Base-by-base conservation (phyloP, 2,329 filamentous ascomycete genomes). In the Ophiostoma novo-ulmi region DNA sequence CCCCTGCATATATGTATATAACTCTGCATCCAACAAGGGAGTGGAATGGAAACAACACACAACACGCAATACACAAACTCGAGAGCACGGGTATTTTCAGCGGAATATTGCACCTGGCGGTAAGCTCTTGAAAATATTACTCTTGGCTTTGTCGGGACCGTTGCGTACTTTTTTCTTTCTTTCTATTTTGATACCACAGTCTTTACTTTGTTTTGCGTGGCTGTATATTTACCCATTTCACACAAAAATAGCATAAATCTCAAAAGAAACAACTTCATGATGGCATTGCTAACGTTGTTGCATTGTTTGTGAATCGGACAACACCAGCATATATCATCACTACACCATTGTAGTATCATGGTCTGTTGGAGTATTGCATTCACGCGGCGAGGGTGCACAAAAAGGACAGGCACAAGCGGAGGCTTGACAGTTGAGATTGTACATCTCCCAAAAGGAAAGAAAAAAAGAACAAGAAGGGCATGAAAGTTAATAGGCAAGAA, bases 101-200 rank as follows among this genome's bases (percentile, higher is more conserved):
- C 52, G 22, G 52, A 22, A 26, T 58, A 58, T 58, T 26, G 52
- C 52, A 26, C 52, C n/a, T 10, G 52, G n/a, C n/a, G 52, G 52
- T 26, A 26, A 13, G n/a, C 11, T 64, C 52, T 22, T 22, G 6
- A 17, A 13, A 64, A 13, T 36, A n/a, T 64, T 38, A 5, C 35
- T 20, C 31, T 38, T 64, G 61, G 20, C 13, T 35, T 14, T 31
- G 14, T 17, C 58, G 1, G 11, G 35, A 64, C 61, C 61, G 61
- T 64, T 64, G 61, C 61, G 61, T 64, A 64, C 61, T 64, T 63
- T 64, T 63, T 64, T 31, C 61, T 38, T 20, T 64, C 35, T 36
- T n/a, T 39, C 31, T 64, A 20, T n/a, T 17, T n/a, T 64, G 13
- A 11, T 31, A 31, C 31, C 31, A 31, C 31, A n/a, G 10, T 6